Conservation (phyloP, 2,329 filamentous ascomycete genomes). For the Aspergillus brasiliensis region DNA sequence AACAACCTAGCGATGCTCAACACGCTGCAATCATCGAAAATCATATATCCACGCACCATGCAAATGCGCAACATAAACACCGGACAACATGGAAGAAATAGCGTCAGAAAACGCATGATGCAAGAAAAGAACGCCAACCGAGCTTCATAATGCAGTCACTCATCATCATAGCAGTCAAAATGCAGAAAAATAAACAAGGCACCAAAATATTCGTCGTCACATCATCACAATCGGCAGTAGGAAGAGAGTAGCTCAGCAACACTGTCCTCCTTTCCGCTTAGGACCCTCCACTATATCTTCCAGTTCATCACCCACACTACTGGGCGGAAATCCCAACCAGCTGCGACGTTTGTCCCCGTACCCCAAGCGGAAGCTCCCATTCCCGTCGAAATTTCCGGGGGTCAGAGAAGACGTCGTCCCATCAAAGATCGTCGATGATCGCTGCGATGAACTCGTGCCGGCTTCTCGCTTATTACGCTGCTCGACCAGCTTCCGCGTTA, state of each 20-base stretch:
- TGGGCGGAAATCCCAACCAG: conserved; percentile 64
- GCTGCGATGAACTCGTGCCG: conserved; percentile 48
- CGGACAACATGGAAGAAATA: background rate
- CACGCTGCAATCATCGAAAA: background rate
- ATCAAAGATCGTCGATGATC: conserved; percentile 48
- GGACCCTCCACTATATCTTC: conserved; percentile 34
- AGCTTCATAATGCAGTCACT: background rate
- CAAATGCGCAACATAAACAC: background rate
- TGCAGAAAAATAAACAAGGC: background rate
- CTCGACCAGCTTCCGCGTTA: conserved; percentile 81
- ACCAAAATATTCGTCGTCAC: background rate
- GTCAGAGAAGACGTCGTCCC: conserved; percentile 52
- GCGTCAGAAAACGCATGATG: background rate
- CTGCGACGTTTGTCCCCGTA: conserved; percentile 65
- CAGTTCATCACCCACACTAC: conserved; percentile 43
- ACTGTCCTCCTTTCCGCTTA: conserved; percentile 40
- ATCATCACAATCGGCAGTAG: background rate
- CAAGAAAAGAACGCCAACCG: background rate
- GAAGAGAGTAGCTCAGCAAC: conserved; percentile 40
- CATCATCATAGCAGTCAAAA: background rate
- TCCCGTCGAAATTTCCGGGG: conserved; percentile 45
- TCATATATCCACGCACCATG: background rate
- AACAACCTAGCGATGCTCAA: background rate
- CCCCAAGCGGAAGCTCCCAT: conserved; percentile 62
- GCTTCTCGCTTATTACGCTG: conserved; percentile 60